These are phyloP conservation scores for Aureobasidium uvarum DNA, from an alignment of 2,329 filamentous ascomycete genomes.

Conservation along the genomic window DNA sequence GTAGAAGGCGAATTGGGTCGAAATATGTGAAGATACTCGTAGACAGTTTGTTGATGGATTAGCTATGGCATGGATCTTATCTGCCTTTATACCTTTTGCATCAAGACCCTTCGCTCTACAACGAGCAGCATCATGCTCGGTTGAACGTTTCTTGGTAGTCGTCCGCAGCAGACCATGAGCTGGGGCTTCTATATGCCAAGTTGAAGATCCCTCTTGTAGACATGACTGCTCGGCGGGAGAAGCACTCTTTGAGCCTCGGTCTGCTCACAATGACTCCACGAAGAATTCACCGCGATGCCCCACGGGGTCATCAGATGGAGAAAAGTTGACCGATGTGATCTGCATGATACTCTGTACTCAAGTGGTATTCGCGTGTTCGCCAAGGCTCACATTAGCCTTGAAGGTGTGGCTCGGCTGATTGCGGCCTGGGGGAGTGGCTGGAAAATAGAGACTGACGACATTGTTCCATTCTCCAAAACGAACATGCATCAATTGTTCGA, in stretches of 20 bases:
- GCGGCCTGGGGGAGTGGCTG: neutral
- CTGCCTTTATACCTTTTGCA: slow-evolving; percentile 3
- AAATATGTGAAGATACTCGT: neutral
- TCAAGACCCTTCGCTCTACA: no score
- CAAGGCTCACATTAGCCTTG: slow-evolving; percentile 20
- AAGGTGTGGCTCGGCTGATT: slow-evolving; percentile 19
- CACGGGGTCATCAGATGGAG: neutral
- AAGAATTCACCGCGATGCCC: neutral
- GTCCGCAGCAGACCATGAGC: neutral
- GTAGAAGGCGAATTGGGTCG: neutral
- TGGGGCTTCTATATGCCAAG: slow-evolving; percentile 5
- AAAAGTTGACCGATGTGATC: neutral
- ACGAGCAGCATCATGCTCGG: neutral
- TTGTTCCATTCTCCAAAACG: neutral
- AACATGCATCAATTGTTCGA: neutral
- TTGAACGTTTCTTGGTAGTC: slow-evolving; percentile 1
- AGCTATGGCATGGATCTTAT: neutral
- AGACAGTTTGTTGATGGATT: neutral
- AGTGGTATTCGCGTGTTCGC: neutral
- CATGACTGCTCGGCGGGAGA: neutral
- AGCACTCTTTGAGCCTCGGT: neutral
- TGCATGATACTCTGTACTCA: neutral
- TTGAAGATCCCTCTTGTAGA: slow-evolving; percentile 5
- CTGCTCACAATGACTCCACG: neutral
- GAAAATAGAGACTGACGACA: neutral